Evolutionary conservation across 1,284 basidiomycete species (phyloP), one percentile per base, ranked within the genome.

Genomic region (Cutaneotrichosporon sp.): DNA sequence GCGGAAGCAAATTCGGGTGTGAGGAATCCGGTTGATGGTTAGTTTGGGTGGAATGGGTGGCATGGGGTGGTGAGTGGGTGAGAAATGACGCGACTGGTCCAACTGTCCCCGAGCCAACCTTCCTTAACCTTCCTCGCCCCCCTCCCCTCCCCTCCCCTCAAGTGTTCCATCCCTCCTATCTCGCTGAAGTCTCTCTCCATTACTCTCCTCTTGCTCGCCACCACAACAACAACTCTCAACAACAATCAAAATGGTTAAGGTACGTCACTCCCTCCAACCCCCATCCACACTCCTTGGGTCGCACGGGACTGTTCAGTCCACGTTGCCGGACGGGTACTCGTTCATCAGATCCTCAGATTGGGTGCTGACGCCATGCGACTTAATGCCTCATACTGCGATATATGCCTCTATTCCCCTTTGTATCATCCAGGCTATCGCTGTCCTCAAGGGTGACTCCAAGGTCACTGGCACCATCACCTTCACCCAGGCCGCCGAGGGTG

Each of bases 391-490:
- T 51, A 31, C 58, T 5, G 26, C 47, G 18, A 7, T 38, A 52
- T 47, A 58, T 58, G 57, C 46, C 57, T 26, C 57, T 60, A 22
- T 53, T 30, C 47, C 50, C 21, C 57, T 56, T 57, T 36, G 30
- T 21, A 34, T 46, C 36, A 22, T 31, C 42, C n/a, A 55, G 89
- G 89, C 89, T 46, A 83, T 88, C 55, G 88, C 85, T 32, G 83
- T 89, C 31, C 81, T 91, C 72, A 85, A 83, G 66, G 88, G 89
- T 56, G 84, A 85, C 64, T 73, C 87, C 8, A 76, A 80, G 65
- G 87, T 88, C 61, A 80, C 81, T 57, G 90, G 90, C 59, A 86
- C 83, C 31, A 85, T 90, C 65, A 84, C 82, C 52, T 90, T 91
- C 78, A 82, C 83, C 51, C 90, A 91, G 77, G 70, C 81, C 4